Evolutionary conservation across 2,329 filamentous ascomycete genomes (phyloP).

Genomic region (Stylonectria norvegica): DNA sequence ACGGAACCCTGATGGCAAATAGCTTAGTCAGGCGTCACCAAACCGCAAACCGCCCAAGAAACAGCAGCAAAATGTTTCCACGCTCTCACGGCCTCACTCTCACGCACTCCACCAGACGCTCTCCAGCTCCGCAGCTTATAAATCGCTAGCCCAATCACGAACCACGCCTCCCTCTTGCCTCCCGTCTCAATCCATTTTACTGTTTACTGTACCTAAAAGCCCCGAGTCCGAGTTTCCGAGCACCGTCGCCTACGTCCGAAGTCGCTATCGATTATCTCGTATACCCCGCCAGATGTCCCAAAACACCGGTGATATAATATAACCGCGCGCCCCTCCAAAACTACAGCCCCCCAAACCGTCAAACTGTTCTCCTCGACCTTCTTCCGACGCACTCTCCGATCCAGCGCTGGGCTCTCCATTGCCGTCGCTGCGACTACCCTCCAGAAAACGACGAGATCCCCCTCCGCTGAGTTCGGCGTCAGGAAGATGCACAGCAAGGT

Average conservation of each 20-base stretch:
- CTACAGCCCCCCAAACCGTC: too few species aligned
- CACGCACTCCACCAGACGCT: slow-evolving; percentile 1
- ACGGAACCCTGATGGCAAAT: too few species aligned
- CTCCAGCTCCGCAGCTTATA: slow-evolving; percentile 14
- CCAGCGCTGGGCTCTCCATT: slow-evolving; percentile 70
- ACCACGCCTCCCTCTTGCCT: neutral
- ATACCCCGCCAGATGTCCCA: too few species aligned
- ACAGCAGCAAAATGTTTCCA: too few species aligned
- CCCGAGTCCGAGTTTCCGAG: too few species aligned
- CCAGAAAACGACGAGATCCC: slow-evolving; percentile 45
- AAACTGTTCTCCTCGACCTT: slow-evolving; percentile 89
- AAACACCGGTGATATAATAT: too few species aligned
- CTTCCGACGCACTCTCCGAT: slow-evolving; percentile 74
- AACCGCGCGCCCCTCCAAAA: slow-evolving; percentile 5
- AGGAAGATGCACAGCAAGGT: slow-evolving; percentile 88
- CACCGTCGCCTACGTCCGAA: too few species aligned
- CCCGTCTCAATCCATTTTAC: too few species aligned
- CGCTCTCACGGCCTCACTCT: slow-evolving; percentile 1
- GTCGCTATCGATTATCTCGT: too few species aligned
- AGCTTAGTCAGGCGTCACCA: too few species aligned
- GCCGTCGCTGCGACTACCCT: slow-evolving; percentile 64
- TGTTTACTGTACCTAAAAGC: too few species aligned
- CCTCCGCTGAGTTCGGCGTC: slow-evolving; percentile 35
- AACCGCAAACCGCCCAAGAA: too few species aligned
- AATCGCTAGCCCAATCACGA: slow-evolving; percentile 14